Conservation (phyloP, 2,329 filamentous ascomycete species). For the Sclerotinia minor region DNA sequence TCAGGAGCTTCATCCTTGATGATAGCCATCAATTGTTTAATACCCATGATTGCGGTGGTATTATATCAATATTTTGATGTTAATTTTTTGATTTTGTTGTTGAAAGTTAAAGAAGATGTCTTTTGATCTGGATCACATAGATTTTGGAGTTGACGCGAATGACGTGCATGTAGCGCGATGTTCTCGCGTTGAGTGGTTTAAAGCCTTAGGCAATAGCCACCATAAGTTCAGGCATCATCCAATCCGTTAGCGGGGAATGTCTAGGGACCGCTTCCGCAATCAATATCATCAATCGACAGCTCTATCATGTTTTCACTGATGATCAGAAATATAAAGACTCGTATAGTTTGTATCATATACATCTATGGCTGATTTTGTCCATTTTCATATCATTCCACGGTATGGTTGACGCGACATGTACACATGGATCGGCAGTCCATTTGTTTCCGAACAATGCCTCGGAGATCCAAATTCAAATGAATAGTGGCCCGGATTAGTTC, state of each 20-base stretch:
- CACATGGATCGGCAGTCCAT: slow-evolving; percentile 4
- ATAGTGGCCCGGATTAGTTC: slow-evolving; percentile 15
- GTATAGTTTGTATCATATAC: neutral
- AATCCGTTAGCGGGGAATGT: neutral
- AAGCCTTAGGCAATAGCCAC: slow-evolving; percentile 4
- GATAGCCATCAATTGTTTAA: slow-evolving; percentile 74
- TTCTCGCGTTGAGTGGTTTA: slow-evolving; percentile 27
- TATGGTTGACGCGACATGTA: too few relatives aligned
- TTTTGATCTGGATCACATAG: slow-evolving; percentile 6
- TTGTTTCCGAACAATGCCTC: slow-evolving; percentile 25
- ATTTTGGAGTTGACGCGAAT: slow-evolving; percentile 22
- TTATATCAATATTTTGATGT: neutral
- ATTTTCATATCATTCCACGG: too few relatives aligned
- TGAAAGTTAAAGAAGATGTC: slow-evolving; percentile 8
- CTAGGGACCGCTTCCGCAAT: neutral
- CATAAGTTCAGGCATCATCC: neutral
- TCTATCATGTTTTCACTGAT: neutral
- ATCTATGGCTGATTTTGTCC: neutral
- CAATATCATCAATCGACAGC: too few relatives aligned
- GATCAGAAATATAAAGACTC: neutral
- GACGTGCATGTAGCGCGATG: slow-evolving; percentile 25
- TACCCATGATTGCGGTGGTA: slow-evolving; percentile 53
- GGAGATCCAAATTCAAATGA: slow-evolving; percentile 18
- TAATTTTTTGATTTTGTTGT: slow-evolving; percentile 19
- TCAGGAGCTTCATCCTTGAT: slow-evolving; percentile 93